These are phyloP conservation scores for Rauvolfia tetraphylla DNA, from an alignment of 257 asterid genomes.

Conservation along the genomic window DNA sequence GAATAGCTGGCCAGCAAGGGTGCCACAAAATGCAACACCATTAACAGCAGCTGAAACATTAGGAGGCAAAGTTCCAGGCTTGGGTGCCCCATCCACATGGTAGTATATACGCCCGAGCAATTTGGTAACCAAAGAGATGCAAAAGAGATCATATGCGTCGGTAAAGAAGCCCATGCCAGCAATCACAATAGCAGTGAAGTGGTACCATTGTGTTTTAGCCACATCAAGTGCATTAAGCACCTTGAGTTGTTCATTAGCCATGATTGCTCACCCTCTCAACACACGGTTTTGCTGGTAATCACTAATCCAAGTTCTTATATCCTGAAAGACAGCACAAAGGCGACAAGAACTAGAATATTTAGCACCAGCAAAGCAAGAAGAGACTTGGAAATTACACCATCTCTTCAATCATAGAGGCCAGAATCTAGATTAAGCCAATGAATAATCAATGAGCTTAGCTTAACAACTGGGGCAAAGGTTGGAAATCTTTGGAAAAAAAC, in stretches of 20 bases:
- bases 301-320: background rate
- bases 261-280: background rate
- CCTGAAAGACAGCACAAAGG: background rate
- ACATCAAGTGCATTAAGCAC: constrained; percentile 62
- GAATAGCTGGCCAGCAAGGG: constrained; percentile 21
- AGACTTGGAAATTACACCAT: background rate
- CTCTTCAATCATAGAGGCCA: background rate
- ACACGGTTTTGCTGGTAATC: background rate
- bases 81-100: constrained; percentile 22
- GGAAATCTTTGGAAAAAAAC: background rate
- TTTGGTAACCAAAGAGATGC: constrained; percentile 44
- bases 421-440: background rate
- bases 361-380: background rate
- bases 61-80: constrained; percentile 32
- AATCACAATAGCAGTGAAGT: constrained; percentile 63
- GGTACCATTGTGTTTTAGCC: constrained; percentile 59
- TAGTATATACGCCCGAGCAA: constrained; percentile 56
- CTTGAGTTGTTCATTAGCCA: constrained; percentile 44
- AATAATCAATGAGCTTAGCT: background rate
- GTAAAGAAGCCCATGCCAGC: constrained; percentile 81
- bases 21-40: constrained; percentile 23
- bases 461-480: background rate
- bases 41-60: constrained; percentile 24
- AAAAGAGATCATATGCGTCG: constrained; percentile 63
- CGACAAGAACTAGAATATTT: constrained; percentile 1